Evolutionary conservation across 208 protist genomes (phyloP), one percentile per base, ranked within the genome.

Genomic region (Vickermania ingenoplastis): DNA sequence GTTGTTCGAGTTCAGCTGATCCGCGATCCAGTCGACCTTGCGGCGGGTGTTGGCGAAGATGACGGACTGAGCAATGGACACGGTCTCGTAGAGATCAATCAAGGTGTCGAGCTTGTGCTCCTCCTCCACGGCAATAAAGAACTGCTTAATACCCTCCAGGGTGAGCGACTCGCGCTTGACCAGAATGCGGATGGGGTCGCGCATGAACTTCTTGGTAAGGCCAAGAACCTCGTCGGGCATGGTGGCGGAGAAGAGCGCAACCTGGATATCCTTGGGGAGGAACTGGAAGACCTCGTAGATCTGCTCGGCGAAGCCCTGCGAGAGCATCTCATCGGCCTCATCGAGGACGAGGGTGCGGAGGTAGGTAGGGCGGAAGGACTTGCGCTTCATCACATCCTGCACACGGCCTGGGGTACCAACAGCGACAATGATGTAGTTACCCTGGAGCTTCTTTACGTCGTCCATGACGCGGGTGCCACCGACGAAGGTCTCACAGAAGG

Each of bases 61-160:
- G 71, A 99, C 94, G 57, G 89, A 95, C 81, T 98, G 89, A 23
- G 92, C 83, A 55, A 97, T 95, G 57, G 81, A 89, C 30, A 97
- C 84, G 27, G 80, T 87, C 67, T 95, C 78, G 88, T 95, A 97
- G 63, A 97, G 79, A 65, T 96, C 91, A 81, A 91, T 91, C 3
- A 99, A 88, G 1, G 96, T 99, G 57, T 99, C 95, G 21, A 99
- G 86, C 83, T 99, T 99, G 92, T 97, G 98, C 58, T 98, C 91
- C 75, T 95, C 89, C 67, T 96, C 80, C 58, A 95, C 98, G 57
- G 85, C 81, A 51, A 99, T 92, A 79, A 97, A 99, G 83, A 99
- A 99, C 81, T 99, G 98, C 71, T 98, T 98, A 77, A 99, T 99
- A 75, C 98, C 97, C 63, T 99, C 97, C 5, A 99, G 92, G 50